Evolutionary conservation across 1,284 basidiomycete species (phyloP), one percentile per base, ranked within the genome.

Genomic region (Sporisorium sorghi): DNA sequence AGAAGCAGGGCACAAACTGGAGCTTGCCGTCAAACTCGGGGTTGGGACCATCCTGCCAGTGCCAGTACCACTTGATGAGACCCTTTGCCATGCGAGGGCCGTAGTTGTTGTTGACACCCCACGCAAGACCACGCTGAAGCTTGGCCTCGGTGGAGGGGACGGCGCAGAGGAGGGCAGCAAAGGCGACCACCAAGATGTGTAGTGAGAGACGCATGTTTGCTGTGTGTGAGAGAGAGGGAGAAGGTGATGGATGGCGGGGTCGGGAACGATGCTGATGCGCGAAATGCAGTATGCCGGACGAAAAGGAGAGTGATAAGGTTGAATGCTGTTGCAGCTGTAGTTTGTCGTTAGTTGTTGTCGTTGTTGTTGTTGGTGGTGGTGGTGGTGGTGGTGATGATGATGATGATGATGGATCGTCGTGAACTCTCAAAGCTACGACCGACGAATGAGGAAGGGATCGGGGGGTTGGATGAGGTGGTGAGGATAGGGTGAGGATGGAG

Each of bases 1-100:
- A 83, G 70, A 74, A 80, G 58, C 60, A 78, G 15, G 81, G 81
- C 5, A 83, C 71, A 51, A 64, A 83, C 54, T 83, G 68, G 42
- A 76, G 54, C 51, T 65, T 66, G 30, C 62, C 59, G 44, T 67
- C 19, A 26, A 77, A 51, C 39, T 64, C 39, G 33, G 65, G 53
- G 58, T 73, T 54, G 65, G 71, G 49, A 28, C 75, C 81, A 35
- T 68, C 67, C 64, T 83, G 70, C 81, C 81, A 83, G 73, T 83
- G 81, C 65, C 78, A 78, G 65, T 82, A 82, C 78, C 80, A 82
- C 23, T 62, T 58, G 48, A 81, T 46, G 21, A 70, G 56, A 49
- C 74, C 79, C 43, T 74, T 68, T 26, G 73, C 69, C 42, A 83
- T 58, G 28, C 69, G 74, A 19, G 56, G 55, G 15, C 78, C 77